Evolutionary conservation across 140 eudicot genomes (phyloP), one percentile per base, ranked within the genome.

Genomic region (Flaveria floridana): DNA sequence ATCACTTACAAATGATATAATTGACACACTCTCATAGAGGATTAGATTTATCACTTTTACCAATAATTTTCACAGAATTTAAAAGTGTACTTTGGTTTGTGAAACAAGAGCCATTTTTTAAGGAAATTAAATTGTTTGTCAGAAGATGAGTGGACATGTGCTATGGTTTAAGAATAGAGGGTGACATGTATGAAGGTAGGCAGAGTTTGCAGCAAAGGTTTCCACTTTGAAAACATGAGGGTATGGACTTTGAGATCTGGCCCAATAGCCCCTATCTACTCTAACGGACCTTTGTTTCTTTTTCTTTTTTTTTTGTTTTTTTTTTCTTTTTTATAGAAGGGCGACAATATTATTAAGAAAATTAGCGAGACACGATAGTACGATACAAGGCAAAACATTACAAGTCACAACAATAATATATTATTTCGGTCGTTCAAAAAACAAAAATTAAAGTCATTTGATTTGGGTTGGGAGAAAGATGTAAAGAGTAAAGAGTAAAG

Each of bases 121-220:
- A n/a, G 55, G 4, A 16, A 37, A n/a, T 46, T 65, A 44, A 72
- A 21, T 63, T 75, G 56, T 74, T 76, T 70, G 57, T 12, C 65
- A 44, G 64, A 14, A 76, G 82, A 71, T 71, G 62, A 65, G 72
- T 79, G 75, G 72, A 78, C 82, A 81, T 76, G 79, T 81, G 75
- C 73, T 50, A 46, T 75, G 72, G 72, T 37, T 44, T 68, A 68
- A 75, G 65, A 58, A 70, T 26, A 78, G 65, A 70, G 42, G 25
- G 71, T 78, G 77, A 50, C 82, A 75, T 78, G 72, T 44, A 20
- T 42, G 72, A 76, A 44, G 50, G 50, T 11, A 42, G 73, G 74
- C 81, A 71, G 78, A 53, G 78, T 56, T 76, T 76, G 73, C 81
- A 23, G 74, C 74, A 68, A 51, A 65, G 79, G 82, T 71, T 63